These are phyloP conservation scores for Triticum monococcum DNA, from an alignment of 176 grass and related monocot genomes.

Conservation along the genomic window DNA sequence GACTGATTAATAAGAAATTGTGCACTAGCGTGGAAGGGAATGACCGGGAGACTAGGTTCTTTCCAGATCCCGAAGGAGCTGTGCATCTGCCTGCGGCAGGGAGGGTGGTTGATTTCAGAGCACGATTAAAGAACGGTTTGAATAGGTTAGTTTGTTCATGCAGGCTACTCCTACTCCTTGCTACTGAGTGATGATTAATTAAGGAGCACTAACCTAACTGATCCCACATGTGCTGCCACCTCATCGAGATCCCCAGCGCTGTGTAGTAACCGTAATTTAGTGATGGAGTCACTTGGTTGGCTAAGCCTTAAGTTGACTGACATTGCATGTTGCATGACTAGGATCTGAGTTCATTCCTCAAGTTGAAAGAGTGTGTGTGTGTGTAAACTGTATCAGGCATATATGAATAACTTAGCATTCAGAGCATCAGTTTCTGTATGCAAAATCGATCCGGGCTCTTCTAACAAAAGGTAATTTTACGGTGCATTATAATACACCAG, in stretches of 20 bases:
- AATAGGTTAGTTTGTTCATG: background rate
- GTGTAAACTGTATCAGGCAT: too few relatives aligned
- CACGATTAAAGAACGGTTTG: slow-evolving; percentile 11
- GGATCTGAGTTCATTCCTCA: background rate
- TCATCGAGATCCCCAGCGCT: background rate
- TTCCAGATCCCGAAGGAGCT: slow-evolving; percentile 39
- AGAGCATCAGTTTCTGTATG: background rate
- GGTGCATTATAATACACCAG: too few relatives aligned
- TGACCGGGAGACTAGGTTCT: slow-evolving; percentile 25
- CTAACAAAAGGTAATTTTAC: too few relatives aligned
- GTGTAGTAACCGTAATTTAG: background rate
- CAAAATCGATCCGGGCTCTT: background rate
- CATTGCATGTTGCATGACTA: background rate
- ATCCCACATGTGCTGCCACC: background rate
- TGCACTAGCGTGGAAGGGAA: background rate
- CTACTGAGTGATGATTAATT: background rate
- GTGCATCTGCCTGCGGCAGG: background rate
- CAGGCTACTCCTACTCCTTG: background rate
- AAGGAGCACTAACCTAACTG: background rate
- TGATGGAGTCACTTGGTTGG: background rate
- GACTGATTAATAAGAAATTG: slow-evolving; percentile 35
- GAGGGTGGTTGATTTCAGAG: slow-evolving; percentile 24
- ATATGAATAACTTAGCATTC: too few relatives aligned
- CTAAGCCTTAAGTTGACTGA: background rate
- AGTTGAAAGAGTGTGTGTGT: background rate